phyloP scores from a whole-genome alignment of 2,329 filamentous ascomycete species.

The Chaetomiaceae sp. region DNA sequence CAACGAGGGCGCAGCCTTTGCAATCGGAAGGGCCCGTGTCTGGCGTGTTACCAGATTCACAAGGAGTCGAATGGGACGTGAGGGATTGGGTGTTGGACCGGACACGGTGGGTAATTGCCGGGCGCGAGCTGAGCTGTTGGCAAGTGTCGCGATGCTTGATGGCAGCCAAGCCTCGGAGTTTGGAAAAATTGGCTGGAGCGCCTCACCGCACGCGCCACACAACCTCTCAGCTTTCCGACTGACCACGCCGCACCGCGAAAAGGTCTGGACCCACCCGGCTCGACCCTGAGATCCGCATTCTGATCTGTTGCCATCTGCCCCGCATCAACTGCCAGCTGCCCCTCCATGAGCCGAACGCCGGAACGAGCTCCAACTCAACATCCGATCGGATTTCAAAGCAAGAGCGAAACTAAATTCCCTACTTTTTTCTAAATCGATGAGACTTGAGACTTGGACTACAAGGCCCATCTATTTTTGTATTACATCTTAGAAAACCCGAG shows the following conservation, averaged over 20 bases:
- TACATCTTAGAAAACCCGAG: no score
- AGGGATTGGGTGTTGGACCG: neutral
- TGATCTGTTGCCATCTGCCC: neutral
- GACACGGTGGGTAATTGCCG: conserved; percentile 6
- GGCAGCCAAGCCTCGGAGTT: conserved; percentile 2
- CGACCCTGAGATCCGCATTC: no score
- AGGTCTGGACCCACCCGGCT: no score
- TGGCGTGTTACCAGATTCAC: neutral
- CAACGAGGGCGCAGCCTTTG: conserved; percentile 8
- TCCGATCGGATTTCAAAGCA: conserved; percentile 18
- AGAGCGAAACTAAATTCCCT: neutral
- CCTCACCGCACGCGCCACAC: conserved; percentile 14
- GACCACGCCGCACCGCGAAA: neutral
- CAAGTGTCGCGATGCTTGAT: conserved; percentile 13
- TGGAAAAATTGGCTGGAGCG: conserved; percentile 16
- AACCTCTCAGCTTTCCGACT: neutral
- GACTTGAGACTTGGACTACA: neutral
- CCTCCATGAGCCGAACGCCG: conserved; percentile 7
- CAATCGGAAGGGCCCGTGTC: neutral
- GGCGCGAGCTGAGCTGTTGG: neutral
- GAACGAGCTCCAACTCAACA: neutral
- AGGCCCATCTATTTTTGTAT: no score
- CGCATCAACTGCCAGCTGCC: conserved; percentile 6
- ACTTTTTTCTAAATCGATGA: neutral
- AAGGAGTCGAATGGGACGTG: neutral